Evolutionary conservation across 2,329 filamentous ascomycete genomes (phyloP).

Genomic region (Penicillium crustosum): DNA sequence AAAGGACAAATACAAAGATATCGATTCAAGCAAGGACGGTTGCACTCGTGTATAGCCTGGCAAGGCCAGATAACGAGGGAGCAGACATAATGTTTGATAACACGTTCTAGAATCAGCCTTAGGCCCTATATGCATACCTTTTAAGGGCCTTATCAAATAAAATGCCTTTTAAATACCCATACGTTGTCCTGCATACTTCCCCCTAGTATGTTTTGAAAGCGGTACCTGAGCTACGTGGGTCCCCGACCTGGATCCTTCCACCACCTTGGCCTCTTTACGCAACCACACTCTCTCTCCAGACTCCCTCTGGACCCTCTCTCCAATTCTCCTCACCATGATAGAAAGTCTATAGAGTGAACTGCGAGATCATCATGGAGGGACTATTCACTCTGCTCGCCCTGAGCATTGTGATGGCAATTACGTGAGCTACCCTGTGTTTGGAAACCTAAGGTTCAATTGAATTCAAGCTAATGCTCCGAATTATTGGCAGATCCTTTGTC

Average conservation of each 20-base stretch:
- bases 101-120: background rate
- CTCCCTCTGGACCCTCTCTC: background rate
- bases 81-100: background rate
- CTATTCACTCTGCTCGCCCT: conserved; percentile 64
- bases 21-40: background rate
- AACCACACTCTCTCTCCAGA: background rate
- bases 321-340: conserved; percentile 26
- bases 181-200: background rate
- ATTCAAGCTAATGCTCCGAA: conserved; percentile 6
- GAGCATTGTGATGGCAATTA: conserved; percentile 65
- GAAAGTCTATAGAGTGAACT: conserved; percentile 28
- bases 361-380: conserved; percentile 56
- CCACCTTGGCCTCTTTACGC: conserved; percentile 14
- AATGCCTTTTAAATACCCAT: background rate
- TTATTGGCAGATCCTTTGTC: conserved; percentile 74
- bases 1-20: background rate
- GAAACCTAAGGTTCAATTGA: background rate
- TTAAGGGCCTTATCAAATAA: background rate
- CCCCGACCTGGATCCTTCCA: conserved; percentile 4
- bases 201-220: conserved; percentile 19
- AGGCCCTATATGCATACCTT: background rate
- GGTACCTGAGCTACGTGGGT: conserved; percentile 24
- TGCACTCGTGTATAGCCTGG: background rate
- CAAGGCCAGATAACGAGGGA: background rate
- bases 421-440: conserved; percentile 47